phyloP scores from a whole-genome alignment of 768 basidiomycete genomes.

The Auricularia auricula-judae region DNA sequence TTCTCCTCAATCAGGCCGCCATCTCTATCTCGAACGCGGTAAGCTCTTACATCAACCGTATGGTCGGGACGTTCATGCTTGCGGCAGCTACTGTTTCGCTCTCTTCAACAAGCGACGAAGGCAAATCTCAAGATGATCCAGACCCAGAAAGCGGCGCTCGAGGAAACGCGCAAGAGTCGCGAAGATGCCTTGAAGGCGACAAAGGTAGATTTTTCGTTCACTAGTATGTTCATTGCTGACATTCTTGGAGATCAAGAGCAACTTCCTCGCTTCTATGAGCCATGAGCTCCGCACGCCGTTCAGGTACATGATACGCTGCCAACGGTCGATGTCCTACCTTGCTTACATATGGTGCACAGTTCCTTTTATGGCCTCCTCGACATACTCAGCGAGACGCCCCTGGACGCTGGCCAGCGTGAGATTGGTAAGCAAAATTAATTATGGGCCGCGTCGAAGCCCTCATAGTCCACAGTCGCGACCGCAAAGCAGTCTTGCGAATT shows the following conservation, averaged over 20 bases:
- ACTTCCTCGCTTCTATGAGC: slow-evolving; percentile 68
- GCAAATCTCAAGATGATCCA: slow-evolving; percentile 72
- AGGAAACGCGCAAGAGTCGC: slow-evolving; percentile 56
- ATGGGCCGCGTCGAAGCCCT: not conserved
- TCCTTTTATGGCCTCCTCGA: slow-evolving; percentile 71
- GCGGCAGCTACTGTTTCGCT: slow-evolving; percentile 45
- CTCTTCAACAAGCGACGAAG: slow-evolving; percentile 60
- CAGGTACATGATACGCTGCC: slow-evolving; percentile 29
- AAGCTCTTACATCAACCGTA: not conserved
- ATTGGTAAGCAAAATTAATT: slow-evolving; percentile 33
- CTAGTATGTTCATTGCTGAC: not conserved
- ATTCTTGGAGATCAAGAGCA: slow-evolving; percentile 53
- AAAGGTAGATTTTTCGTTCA: slow-evolving; percentile 31
- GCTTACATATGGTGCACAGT: slow-evolving; percentile 19
- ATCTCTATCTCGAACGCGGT: slow-evolving; percentile 61
- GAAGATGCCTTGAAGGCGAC: slow-evolving; percentile 68
- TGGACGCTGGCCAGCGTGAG: slow-evolving; percentile 58
- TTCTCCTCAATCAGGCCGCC: slow-evolving; percentile 63
- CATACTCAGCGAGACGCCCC: slow-evolving; percentile 58
- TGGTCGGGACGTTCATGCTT: not conserved
- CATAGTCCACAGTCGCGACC: slow-evolving; percentile 44
- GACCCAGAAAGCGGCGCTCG: slow-evolving; percentile 56
- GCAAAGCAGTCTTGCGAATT: slow-evolving; percentile 72
- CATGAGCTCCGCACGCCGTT: slow-evolving; percentile 71
- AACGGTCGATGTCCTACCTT: not conserved